Percentiles rank a stretch among this genome's conserved stretches.
Evolutionary conservation across 495 filamentous ascomycete species (phyloP).

Genomic region (Filosporella fistucella): DNA sequence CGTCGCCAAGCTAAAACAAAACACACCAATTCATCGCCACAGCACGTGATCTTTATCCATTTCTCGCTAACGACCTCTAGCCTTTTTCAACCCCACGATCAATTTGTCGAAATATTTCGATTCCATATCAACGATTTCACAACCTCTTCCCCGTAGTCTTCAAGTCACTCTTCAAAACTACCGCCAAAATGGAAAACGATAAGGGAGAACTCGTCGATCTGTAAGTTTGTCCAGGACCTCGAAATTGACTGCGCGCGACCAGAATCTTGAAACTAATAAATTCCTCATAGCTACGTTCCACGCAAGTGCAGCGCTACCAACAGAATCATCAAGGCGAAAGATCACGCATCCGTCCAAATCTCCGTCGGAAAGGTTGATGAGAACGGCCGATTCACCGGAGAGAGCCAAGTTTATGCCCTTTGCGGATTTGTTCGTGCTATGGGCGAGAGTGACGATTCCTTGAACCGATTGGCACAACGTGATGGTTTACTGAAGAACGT

Average conservation of each 20-base stretch:
- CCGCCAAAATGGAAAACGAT: slow-evolving; percentile 87
- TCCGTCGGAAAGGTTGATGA: slow-evolving; percentile 93
- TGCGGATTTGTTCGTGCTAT: slow-evolving; percentile 97
- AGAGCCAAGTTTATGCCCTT: slow-evolving; percentile 95
- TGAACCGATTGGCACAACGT: slow-evolving; percentile 92
- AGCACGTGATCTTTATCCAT: too few relatives aligned
- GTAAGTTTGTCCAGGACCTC: slow-evolving; percentile 47
- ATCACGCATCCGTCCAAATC: slow-evolving; percentile 91
- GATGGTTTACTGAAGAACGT: slow-evolving; percentile 96
- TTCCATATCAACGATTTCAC: too few relatives aligned
- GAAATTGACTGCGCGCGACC: slow-evolving; percentile 6
- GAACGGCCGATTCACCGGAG: slow-evolving; percentile 93
- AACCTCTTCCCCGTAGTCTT: too few relatives aligned
- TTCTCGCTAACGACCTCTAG: too few relatives aligned
- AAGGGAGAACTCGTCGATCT: slow-evolving; percentile 99
- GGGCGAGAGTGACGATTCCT: slow-evolving; percentile 93
- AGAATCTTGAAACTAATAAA: background rate
- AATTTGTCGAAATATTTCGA: too few relatives aligned
- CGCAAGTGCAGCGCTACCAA: slow-evolving; percentile 95
- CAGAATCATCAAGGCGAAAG: slow-evolving; percentile 99
- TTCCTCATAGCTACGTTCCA: slow-evolving; percentile 78
- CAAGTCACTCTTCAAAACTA: slow-evolving; percentile 29
- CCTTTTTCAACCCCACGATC: too few relatives aligned
- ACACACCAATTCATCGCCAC: too few relatives aligned
- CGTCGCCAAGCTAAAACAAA: too few relatives aligned